Base-by-base conservation (phyloP, 2,329 filamentous ascomycete genomes). In the Talaromyces sp. region DNA sequence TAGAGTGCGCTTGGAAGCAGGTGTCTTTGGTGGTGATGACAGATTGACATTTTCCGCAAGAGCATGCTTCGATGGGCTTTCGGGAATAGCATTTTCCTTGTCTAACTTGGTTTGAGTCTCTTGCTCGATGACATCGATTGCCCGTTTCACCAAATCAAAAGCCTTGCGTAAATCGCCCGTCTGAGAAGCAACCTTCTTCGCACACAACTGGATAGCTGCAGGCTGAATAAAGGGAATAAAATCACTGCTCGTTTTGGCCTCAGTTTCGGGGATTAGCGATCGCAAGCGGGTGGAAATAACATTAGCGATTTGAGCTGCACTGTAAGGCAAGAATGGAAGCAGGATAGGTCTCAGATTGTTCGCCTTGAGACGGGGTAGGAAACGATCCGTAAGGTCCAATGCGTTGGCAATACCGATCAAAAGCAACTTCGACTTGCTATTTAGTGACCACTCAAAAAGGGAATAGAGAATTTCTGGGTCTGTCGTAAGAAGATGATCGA, bases 321-420 rank as follows among this genome's bases (percentile, higher is more conserved):
- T 93, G 79, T 99, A 99, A 1, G 95, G 95, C 68, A 97, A 84
- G 75, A 99, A 98, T 0, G 94, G 91, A 1, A 99, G 85, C 2
- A 98, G 85, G 57, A 91, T 88, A 2, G 95, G 95, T 79, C 93
- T 96, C 68, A 99, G 82, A 71, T 96, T 96, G 72, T 93, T 91
- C 22, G 93, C 88, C 81, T 98, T 98, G 67, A 99, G 86, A 60
- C 94, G 90, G 59, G 95, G 95, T 22, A 99, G 84, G 71, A 97
- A 97, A 10, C 95, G 91, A 75, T 98, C 95, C 0, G 95, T 99
- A 64, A 99, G 82, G 75, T 99, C 95, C 62, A 99, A 83, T 3
- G 95, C 95, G 73, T 99, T 99, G 70, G 95, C 95, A 73, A 99
- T 97, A 57, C 95, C 95, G 59, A 99, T 86, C 19, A 99, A 82